Conservation (phyloP, 768 basidiomycete species). For the Pleurotus eryngii region DNA sequence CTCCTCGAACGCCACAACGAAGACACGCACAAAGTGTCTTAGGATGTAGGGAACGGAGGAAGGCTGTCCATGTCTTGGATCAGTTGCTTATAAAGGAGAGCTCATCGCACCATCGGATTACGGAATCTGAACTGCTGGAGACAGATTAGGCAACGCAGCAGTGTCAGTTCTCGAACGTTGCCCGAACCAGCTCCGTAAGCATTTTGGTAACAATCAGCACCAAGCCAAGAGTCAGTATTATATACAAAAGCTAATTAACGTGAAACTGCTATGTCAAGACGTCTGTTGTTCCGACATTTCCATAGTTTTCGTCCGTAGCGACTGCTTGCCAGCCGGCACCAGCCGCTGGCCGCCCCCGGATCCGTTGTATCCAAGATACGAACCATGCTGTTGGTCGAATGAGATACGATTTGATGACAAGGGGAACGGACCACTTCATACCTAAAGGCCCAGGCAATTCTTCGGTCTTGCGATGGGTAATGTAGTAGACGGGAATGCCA, state of each 20-base stretch:
- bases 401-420: neutral
- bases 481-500: constrained; percentile 80
- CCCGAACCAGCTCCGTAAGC: neutral
- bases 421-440: constrained; percentile 24
- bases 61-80: neutral
- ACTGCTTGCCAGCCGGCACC: constrained; percentile 77
- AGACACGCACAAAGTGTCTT: too few relatives aligned
- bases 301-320: constrained; percentile 65
- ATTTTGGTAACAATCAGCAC: constrained; percentile 4
- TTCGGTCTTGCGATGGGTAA: constrained; percentile 56
- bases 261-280: constrained; percentile 7
- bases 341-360: constrained; percentile 48
- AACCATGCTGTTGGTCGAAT: constrained; percentile 36
- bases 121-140: too few relatives aligned
- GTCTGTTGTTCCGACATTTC: constrained; percentile 53
- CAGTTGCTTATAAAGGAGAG: constrained; percentile 4
- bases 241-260: constrained; percentile 3
- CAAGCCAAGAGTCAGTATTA: too few relatives aligned
- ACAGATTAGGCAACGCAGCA: too few relatives aligned
- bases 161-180: constrained; percentile 9
- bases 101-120: constrained; percentile 13
- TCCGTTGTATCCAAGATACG: constrained; percentile 37
- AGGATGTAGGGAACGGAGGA: neutral
- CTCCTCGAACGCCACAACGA: too few relatives aligned
- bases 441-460: constrained; percentile 38